Evolutionary conservation across 352 stramenopile species (phyloP).

Genomic region (Thraustochytrium sp.): DNA sequence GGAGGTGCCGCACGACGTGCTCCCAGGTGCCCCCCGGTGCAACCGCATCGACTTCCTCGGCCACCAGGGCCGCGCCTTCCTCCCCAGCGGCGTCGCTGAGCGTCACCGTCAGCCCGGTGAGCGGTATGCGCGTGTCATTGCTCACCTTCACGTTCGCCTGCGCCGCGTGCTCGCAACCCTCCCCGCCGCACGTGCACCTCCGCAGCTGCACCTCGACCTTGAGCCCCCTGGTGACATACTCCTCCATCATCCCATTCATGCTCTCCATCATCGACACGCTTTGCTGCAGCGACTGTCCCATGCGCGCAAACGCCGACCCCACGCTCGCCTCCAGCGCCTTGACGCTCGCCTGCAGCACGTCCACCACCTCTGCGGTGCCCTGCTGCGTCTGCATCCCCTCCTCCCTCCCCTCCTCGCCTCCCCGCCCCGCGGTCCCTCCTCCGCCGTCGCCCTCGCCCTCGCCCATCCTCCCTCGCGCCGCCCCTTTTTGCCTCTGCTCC

Average conservation of each 20-base stretch:
- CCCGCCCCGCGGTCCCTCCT: too few relatives aligned
- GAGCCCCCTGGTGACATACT: not conserved
- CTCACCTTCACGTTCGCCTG: not conserved
- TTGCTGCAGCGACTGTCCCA: not conserved
- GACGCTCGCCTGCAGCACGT: conserved; percentile 4
- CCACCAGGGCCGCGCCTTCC: not conserved
- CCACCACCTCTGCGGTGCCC: not conserved
- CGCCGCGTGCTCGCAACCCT: not conserved
- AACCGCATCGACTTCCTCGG: too few relatives aligned
- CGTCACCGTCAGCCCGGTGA: not conserved
- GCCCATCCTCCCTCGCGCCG: too few relatives aligned
- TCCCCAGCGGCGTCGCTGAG: not conserved
- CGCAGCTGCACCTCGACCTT: not conserved
- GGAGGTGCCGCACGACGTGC: too few relatives aligned
- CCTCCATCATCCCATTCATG: conserved; percentile 35
- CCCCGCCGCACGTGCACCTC: not conserved
- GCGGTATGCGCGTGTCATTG: not conserved
- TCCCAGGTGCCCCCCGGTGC: too few relatives aligned
- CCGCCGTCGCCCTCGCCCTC: too few relatives aligned
- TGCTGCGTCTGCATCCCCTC: too few relatives aligned
- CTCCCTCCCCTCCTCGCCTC: too few relatives aligned
- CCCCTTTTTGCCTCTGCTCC: too few relatives aligned
- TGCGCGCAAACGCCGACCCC: not conserved
- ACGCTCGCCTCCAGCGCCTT: not conserved
- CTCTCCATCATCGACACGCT: conserved; percentile 25